Base-by-base conservation (phyloP, 2,329 filamentous ascomycete genomes). In the Penicillium sclerotiorum region DNA sequence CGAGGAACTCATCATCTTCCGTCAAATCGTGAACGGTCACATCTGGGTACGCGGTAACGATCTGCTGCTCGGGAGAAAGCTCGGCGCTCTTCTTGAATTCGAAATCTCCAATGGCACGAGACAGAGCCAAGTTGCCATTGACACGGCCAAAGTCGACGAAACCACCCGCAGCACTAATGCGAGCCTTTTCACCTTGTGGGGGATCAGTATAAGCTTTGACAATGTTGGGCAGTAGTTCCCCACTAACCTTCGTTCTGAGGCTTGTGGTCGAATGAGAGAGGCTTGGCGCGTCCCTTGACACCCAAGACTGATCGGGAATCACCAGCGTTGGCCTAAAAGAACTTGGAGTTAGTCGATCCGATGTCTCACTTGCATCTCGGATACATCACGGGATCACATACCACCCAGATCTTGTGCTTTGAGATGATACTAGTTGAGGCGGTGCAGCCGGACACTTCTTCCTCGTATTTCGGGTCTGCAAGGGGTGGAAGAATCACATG, bases 71-170 rank as follows among this genome's bases (percentile, higher is more conserved):
- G n/a, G 94, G 94, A 3, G 93, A 87, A 40, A 99, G 85, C 68
- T 96, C 92, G 62, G 93, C 89, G 72, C 91, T 96, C 82, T 97
- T 97, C 83, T 99, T 99, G 83, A 99, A 99, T 72, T 99, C 94
- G 69, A 99, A 99, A 73, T 99, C 94, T 63, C 94, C 94, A 73
- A 99, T 96, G 63, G 94, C 94, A 73, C 94, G 89, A 55, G 94
- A 99, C 55, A 99, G 80, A 39, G 94, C 94, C 38, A 99, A 84
- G 73, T 99, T 99, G 70, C 94, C 94, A 72, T 99, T 99, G 64
- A 99, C 94, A 69, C 94, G 89, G 57, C 94, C 94, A 70, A 97
- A 99, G 73, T 99, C 94, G 68, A 99, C 94, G 64, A 97, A 97
- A 42, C 94, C 94, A 70, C 94, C 94, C 37, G 94, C 94, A 50